These are phyloP conservation scores for Kalmusia sp. DNA, from an alignment of 2,329 filamentous ascomycete genomes.

Conservation along the genomic window DNA sequence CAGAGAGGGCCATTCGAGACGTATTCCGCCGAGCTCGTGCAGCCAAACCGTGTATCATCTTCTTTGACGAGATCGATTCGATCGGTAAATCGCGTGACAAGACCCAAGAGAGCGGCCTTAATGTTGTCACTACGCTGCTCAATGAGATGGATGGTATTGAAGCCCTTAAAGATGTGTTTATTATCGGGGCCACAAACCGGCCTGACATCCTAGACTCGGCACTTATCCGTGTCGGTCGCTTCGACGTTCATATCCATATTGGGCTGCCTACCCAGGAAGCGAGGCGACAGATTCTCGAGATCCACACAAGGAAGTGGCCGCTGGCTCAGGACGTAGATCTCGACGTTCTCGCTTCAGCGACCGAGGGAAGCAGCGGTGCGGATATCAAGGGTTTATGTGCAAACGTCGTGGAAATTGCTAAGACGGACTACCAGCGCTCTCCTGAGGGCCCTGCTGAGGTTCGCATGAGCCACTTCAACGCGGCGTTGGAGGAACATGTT, in stretches of 20 bases:
- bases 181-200: constrained; percentile 90
- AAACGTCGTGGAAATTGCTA: constrained; percentile 46
- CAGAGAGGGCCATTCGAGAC: constrained; percentile 82
- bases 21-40: constrained; percentile 85
- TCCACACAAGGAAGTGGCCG: constrained; percentile 68
- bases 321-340: constrained; percentile 71
- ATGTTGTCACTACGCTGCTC: constrained; percentile 86
- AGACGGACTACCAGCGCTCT: constrained; percentile 37
- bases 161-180: constrained; percentile 78
- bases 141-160: constrained; percentile 98
- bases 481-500: constrained; percentile 49
- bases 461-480: constrained; percentile 59
- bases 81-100: constrained; percentile 69
- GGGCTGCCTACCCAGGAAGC: constrained; percentile 78
- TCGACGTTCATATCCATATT: constrained; percentile 86
- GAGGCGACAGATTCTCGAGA: constrained; percentile 76
- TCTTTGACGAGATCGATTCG: constrained; percentile 95
- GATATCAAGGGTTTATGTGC: constrained; percentile 72
- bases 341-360: constrained; percentile 65
- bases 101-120: constrained; percentile 65
- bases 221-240: constrained; percentile 82
- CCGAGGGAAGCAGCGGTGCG: constrained; percentile 84
- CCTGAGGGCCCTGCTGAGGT: constrained; percentile 28
- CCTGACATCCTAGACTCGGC: constrained; percentile 87
- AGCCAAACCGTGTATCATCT: constrained; percentile 91